These are phyloP conservation scores for Vitis rupestris DNA, from an alignment of 164 flowering plant species.

Conservation along the genomic window DNA sequence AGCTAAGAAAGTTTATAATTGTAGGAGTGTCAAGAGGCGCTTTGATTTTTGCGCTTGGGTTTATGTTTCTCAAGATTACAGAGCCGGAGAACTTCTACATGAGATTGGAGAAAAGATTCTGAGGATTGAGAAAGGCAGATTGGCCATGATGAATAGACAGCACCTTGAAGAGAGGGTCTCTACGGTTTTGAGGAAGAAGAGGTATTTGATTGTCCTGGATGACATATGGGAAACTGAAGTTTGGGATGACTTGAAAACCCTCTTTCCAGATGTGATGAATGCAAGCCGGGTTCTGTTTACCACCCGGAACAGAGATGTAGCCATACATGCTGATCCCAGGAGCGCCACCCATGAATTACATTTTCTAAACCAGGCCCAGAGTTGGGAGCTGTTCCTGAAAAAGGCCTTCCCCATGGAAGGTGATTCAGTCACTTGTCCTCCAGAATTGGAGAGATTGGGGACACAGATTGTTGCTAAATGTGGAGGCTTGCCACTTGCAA, in stretches of 20 bases:
- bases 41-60: slow-evolving; percentile 6
- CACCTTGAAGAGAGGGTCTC: neutral
- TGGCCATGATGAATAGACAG: neutral
- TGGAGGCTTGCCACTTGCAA: slow-evolving; percentile 26
- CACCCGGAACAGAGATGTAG: neutral
- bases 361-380: neutral
- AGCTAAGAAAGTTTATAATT: slow-evolving; percentile 1
- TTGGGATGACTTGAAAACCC: neutral
- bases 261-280: neutral
- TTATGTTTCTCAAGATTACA: slow-evolving; percentile 14
- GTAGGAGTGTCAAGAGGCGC: neutral
- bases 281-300: slow-evolving; percentile 4
- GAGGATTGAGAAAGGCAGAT: neutral
- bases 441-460: neutral
- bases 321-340: neutral
- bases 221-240: slow-evolving; percentile 4
- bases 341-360: neutral
- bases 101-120: neutral
- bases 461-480: neutral
- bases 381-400: neutral
- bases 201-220: slow-evolving; percentile 6
- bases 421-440: neutral
- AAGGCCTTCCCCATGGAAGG: neutral
- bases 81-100: slow-evolving; percentile 1
- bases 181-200: neutral